Conservation (phyloP, 495 filamentous ascomycete genomes). For the Tirmania nivea region DNA sequence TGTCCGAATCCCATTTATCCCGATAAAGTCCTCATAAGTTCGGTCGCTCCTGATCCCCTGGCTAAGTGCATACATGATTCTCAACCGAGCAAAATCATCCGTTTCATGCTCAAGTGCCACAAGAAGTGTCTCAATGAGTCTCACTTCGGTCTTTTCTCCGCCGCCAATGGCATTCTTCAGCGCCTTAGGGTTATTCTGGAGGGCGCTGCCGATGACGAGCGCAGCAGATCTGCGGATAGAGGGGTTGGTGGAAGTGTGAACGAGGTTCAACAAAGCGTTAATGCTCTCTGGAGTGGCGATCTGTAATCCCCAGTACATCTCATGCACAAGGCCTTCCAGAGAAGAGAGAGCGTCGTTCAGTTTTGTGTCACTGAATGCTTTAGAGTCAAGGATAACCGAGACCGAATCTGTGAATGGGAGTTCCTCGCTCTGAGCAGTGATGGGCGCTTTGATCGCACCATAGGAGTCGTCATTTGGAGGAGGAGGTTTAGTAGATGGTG, state of each 20-base stretch:
- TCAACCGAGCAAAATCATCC: constrained; percentile 15
- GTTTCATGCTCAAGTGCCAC: constrained; percentile 7
- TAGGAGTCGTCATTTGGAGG: neutral
- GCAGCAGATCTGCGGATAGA: constrained; percentile 27
- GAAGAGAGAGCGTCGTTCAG: constrained; percentile 25
- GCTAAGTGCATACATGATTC: constrained; percentile 17
- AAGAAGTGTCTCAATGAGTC: constrained; percentile 1
- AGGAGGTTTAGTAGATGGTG: constrained; percentile 5
- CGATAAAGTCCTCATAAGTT: constrained; percentile 12
- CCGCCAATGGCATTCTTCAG: constrained; percentile 23
- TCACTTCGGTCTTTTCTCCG: constrained; percentile 6
- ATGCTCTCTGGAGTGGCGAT: constrained; percentile 27
- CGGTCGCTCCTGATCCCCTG: constrained; percentile 10
- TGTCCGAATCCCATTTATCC: constrained; percentile 18
- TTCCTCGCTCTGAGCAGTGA: constrained; percentile 13
- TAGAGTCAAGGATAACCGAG: constrained; percentile 20
- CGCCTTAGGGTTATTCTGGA: constrained; percentile 44
- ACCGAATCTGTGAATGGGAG: constrained; percentile 26
- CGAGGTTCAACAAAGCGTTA: constrained; percentile 5
- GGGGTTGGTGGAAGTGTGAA: constrained; percentile 3
- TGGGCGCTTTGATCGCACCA: neutral
- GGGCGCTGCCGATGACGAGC: constrained; percentile 29
- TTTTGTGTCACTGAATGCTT: constrained; percentile 4
- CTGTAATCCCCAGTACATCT: constrained; percentile 47
- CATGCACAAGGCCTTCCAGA: constrained; percentile 38